A percentile compares a stretch with the other conserved stretches of the same genome.
These are phyloP conservation scores for Phlebiopsis flavidoalba DNA, from an alignment of 768 basidiomycete genomes.

Conservation along the genomic window DNA sequence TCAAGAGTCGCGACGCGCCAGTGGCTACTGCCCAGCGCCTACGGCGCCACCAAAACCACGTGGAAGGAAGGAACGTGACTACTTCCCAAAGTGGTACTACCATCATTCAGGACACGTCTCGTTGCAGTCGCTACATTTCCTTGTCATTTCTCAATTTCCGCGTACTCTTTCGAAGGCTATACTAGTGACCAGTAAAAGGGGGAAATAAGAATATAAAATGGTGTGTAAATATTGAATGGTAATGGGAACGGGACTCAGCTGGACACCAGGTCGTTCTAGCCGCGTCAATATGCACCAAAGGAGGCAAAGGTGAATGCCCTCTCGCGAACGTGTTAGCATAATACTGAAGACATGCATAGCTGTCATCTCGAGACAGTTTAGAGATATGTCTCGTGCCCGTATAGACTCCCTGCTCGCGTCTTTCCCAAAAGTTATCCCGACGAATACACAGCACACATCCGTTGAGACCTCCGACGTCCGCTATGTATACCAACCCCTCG, in stretches of 20 bases:
- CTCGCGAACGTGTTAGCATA: neutral
- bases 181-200: too few relatives aligned
- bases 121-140: neutral
- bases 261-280: slow-evolving; percentile 81
- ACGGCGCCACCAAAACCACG: neutral
- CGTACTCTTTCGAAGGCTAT: too few relatives aligned
- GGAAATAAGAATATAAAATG: neutral
- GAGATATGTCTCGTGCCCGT: slow-evolving; percentile 85
- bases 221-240: neutral
- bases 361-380: slow-evolving; percentile 93
- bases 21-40: too few relatives aligned
- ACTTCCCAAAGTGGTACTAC: neutral
- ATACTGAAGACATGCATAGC: slow-evolving; percentile 40
- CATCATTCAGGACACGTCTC: neutral
- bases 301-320: slow-evolving; percentile 72
- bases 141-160: too few relatives aligned
- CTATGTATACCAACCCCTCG: slow-evolving; percentile 94
- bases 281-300: slow-evolving; percentile 92
- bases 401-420: slow-evolving; percentile 95
- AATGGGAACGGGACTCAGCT: neutral
- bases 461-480: slow-evolving; percentile 93
- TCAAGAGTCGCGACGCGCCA: too few relatives aligned
- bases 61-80: neutral
- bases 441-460: slow-evolving; percentile 93
- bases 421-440: slow-evolving; percentile 95